Percentiles rank a stretch among this genome's conserved stretches.
Evolutionary conservation across 495 filamentous ascomycete species (phyloP).

Genomic region (Aspergillus ostianus): DNA sequence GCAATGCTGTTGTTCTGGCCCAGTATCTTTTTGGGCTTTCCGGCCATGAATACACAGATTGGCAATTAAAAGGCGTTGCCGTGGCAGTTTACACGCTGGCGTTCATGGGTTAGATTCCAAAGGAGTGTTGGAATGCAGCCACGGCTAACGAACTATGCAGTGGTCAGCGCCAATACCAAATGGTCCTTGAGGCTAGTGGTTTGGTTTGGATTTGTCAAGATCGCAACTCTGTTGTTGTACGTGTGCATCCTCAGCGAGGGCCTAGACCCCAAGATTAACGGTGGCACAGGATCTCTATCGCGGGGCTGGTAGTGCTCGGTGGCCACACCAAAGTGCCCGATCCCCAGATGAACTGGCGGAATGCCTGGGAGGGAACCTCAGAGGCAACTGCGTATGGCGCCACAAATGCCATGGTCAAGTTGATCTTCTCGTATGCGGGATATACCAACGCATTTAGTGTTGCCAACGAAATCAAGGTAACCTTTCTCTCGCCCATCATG

Average conservation of each 20-base stretch:
- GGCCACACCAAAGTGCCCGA: slow-evolving; percentile 54
- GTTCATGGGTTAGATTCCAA: slow-evolving; percentile 29
- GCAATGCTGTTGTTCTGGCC: slow-evolving; percentile 61
- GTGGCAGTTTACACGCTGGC: slow-evolving; percentile 58
- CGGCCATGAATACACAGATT: slow-evolving; percentile 44
- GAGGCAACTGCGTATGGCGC: slow-evolving; percentile 52
- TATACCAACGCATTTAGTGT: slow-evolving; percentile 64
- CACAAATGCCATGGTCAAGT: slow-evolving; percentile 58
- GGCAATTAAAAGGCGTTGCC: slow-evolving; percentile 64
- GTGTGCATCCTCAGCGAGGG: neutral
- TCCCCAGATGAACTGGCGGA: slow-evolving; percentile 54
- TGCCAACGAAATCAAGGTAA: slow-evolving; percentile 62
- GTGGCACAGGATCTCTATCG: slow-evolving; percentile 46
- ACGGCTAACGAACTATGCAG: slow-evolving; percentile 21
- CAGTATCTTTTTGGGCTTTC: slow-evolving; percentile 55
- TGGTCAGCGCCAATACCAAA: slow-evolving; percentile 52
- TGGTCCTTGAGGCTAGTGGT: slow-evolving; percentile 56
- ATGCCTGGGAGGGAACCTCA: slow-evolving; percentile 53
- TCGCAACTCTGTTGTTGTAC: slow-evolving; percentile 54
- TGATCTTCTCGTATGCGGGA: slow-evolving; percentile 63
- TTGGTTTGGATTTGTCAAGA: slow-evolving; percentile 52
- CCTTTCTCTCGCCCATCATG: slow-evolving; percentile 13
- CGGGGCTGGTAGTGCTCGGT: slow-evolving; percentile 60
- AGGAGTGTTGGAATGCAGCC: slow-evolving; percentile 2
- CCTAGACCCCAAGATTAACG: neutral